Percentiles rank a stretch among this genome's conserved stretches.
Conservation (phyloP, 192 early-diverging fungal genomes). For the Backusella australiensis region DNA sequence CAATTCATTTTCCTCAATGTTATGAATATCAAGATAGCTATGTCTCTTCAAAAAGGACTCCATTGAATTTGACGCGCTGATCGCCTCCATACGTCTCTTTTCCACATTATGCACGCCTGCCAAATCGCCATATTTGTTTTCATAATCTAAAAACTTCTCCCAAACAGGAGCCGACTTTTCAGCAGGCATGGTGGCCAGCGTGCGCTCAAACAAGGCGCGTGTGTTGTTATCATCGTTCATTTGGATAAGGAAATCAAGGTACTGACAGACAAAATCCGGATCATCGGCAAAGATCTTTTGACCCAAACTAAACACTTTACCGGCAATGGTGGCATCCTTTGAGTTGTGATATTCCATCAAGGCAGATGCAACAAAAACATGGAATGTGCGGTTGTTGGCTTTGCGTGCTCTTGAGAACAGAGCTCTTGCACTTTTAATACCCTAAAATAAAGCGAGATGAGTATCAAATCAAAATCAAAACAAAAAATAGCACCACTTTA, state of each 20-base stretch:
- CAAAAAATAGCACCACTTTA: constrained; percentile 32
- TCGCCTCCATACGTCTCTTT: constrained; percentile 66
- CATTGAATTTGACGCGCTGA: background rate
- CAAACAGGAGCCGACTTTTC: constrained; percentile 76
- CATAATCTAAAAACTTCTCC: constrained; percentile 81
- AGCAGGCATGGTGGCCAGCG: constrained; percentile 66
- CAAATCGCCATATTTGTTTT: constrained; percentile 87
- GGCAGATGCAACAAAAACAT: constrained; percentile 87
- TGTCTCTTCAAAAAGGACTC: constrained; percentile 74
- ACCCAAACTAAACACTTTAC: constrained; percentile 88
- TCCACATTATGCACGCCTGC: constrained; percentile 71
- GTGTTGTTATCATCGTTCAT: constrained; percentile 93
- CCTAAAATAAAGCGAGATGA: constrained; percentile 36
- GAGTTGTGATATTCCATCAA: constrained; percentile 91
- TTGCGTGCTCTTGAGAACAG: constrained; percentile 81
- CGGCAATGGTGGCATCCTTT: constrained; percentile 80
- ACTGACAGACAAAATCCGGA: constrained; percentile 71
- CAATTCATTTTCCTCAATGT: constrained; percentile 73
- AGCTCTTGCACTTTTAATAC: constrained; percentile 65
- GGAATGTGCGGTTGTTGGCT: constrained; percentile 70
- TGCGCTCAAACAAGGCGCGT: constrained; percentile 86
- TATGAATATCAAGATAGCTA: constrained; percentile 72
- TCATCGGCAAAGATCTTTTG: constrained; percentile 77
- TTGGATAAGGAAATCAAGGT: constrained; percentile 84
- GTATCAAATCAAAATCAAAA: background rate